Base-by-base conservation (phyloP, 176 grass and related monocot genomes). In the Musa troglodytarum region DNA sequence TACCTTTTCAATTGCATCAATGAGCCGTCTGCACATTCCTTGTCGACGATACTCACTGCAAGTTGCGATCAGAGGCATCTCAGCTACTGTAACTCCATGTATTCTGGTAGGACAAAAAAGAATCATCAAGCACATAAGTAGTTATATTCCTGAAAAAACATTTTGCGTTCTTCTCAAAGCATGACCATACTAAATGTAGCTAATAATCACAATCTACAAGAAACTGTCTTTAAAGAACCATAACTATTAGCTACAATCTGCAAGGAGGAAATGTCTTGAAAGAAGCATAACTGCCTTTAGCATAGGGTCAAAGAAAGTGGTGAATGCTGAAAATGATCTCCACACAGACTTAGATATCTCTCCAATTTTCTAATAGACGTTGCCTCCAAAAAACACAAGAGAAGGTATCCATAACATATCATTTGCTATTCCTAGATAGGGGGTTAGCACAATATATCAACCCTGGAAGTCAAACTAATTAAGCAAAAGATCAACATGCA, bases 1-100 rank as follows among this genome's bases (percentile, higher is more conserved):
- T 83, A 99, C 95, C 78, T 87, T 87, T 87, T 99, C 95, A 82
- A 99, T 87, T 66, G 85, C 92, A 75, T 85, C 63, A 69, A 94
- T 74, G 19, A 99, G 74, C 22, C 73, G 84, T 54, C 83, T 87
- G 75, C 95, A 99, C 91, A 99, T 92, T 68, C 95, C 95, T 88
- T 89, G 84, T 14, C 88, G 88, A 23, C 91, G 91, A 84, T 88
- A 87, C 77, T 94, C 88, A 13, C 71, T 49, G 78, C 75, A 89
- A 80, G 95, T 92, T 79, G 95, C 88, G 50, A 99, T 85, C 20
- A 99, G 89, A 70, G 91, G 95, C 67, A 99, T 76, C 57, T 99
- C 91, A 2, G 91, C 95, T 21, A 90, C 90, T 89, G 79, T 89
- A 70, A 82, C 85, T 19, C 95, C 95, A 92, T 99, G 95, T 61